Percentiles rank a stretch among this genome's conserved stretches.
phyloP scores from a whole-genome alignment of 352 stramenopile genomes.

The Phytophthora sp. region DNA sequence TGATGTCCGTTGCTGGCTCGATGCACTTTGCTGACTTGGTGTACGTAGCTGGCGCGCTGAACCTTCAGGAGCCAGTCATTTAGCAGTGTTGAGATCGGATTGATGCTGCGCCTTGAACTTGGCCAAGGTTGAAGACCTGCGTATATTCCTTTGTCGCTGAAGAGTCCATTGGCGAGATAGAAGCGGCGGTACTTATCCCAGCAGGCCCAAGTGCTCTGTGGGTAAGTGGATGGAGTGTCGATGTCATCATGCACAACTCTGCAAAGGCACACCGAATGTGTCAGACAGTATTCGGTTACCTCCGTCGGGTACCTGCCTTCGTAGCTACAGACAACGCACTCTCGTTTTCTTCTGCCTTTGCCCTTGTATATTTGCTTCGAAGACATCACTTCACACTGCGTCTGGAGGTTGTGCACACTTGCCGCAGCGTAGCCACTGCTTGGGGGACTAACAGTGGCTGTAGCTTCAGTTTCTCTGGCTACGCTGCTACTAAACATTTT shows the following conservation, averaged over 20 bases:
- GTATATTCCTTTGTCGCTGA: conserved; percentile 11
- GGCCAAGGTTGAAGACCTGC: conserved; percentile 1
- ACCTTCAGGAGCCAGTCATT: too few relatives aligned
- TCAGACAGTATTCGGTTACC: conserved; percentile 10
- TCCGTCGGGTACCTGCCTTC: conserved; percentile 15
- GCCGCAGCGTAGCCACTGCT: too few relatives aligned
- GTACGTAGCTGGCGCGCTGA: too few relatives aligned
- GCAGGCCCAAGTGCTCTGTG: conserved; percentile 14
- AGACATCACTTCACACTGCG: too few relatives aligned
- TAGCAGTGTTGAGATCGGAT: neutral
- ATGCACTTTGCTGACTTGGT: neutral
- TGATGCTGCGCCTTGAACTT: conserved; percentile 11
- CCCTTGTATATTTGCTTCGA: conserved; percentile 11
- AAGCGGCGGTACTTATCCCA: conserved; percentile 18
- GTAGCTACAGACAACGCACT: conserved; percentile 15
- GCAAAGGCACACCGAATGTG: conserved; percentile 11
- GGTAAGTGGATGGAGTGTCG: neutral
- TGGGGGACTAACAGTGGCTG: too few relatives aligned
- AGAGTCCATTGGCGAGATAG: conserved; percentile 8
- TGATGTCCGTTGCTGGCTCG: neutral
- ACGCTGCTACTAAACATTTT: too few relatives aligned
- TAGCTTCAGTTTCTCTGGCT: too few relatives aligned
- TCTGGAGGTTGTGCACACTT: too few relatives aligned
- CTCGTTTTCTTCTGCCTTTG: conserved; percentile 4
- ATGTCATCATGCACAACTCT: conserved; percentile 1